Percentiles rank a stretch among this genome's conserved stretches.
Conservation (phyloP, 2,329 filamentous ascomycete genomes). For the Orbilia ellipsospora region DNA sequence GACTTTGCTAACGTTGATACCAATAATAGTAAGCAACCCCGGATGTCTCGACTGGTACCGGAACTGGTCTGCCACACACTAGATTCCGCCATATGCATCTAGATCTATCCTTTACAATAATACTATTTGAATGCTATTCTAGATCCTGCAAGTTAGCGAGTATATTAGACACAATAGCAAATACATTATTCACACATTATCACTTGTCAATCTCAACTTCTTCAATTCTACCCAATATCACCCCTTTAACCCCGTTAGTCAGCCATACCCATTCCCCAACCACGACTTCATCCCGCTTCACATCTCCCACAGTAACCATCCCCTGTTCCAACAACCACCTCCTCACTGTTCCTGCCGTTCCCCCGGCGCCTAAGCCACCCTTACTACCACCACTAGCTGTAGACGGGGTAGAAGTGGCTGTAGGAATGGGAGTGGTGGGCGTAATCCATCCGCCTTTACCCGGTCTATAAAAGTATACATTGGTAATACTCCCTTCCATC, state of each 20-base stretch:
- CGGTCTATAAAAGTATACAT: constrained; percentile 79
- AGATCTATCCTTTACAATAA: background rate
- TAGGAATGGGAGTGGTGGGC: constrained; percentile 64
- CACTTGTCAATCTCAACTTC: background rate
- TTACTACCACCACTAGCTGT: constrained; percentile 5
- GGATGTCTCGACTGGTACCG: constrained; percentile 89
- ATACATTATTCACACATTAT: background rate
- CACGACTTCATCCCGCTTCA: constrained; percentile 33
- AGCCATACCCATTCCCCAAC: constrained; percentile 45
- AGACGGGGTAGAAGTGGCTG: no score
- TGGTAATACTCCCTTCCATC: constrained; percentile 87
- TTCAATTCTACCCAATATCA: constrained; percentile 40
- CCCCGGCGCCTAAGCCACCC: constrained; percentile 14
- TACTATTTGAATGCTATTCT: constrained; percentile 3
- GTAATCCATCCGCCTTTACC: constrained; percentile 77
- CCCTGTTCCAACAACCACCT: constrained; percentile 50
- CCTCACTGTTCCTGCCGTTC: constrained; percentile 40
- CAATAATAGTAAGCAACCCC: constrained; percentile 69
- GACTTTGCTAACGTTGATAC: constrained; percentile 16
- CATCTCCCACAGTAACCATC: constrained; percentile 48
- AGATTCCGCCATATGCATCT: constrained; percentile 16
- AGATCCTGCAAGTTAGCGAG: constrained; percentile 26
- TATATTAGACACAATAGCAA: constrained; percentile 14
- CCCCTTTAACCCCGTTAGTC: constrained; percentile 50
- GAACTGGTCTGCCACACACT: constrained; percentile 74